A percentile compares a stretch with the other conserved stretches of the same genome.
These are phyloP conservation scores for Trichoderma pleuroti DNA, from an alignment of 2,329 filamentous ascomycete genomes.

Conservation along the genomic window DNA sequence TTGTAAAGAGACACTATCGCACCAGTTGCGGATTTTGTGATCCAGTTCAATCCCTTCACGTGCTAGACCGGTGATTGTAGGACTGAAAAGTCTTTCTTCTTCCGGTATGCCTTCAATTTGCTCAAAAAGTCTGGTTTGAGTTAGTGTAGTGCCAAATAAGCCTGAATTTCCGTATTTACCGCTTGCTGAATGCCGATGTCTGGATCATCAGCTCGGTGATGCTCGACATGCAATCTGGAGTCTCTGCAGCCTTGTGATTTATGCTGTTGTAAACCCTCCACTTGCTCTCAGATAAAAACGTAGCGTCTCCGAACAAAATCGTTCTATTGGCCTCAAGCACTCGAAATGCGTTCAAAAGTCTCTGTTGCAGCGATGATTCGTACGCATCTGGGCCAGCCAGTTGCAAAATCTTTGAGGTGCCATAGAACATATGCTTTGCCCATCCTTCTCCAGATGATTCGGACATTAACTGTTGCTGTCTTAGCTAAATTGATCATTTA, in stretches of 20 bases:
- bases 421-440: constrained; percentile 30
- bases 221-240: not conserved
- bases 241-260: too few relatives aligned
- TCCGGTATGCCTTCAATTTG: constrained; percentile 20
- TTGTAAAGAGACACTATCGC: not conserved
- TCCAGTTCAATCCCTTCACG: constrained; percentile 18
- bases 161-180: not conserved
- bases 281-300: constrained; percentile 19
- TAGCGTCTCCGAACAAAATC: constrained; percentile 27
- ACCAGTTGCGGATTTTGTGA: not conserved
- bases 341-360: constrained; percentile 24
- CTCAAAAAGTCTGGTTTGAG: constrained; percentile 22
- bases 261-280: constrained; percentile 8
- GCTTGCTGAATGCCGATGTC: constrained; percentile 24
- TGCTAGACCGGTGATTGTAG: constrained; percentile 8
- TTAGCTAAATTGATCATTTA: not conserved
- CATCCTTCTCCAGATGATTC: constrained; percentile 26
- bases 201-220: constrained; percentile 19
- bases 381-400: not conserved
- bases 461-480: constrained; percentile 24
- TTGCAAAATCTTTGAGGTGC: constrained; percentile 26
- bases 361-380: constrained; percentile 2
- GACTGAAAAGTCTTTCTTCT: not conserved
- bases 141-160: not conserved
- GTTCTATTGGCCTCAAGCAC: constrained; percentile 26